Conservation (phyloP, 2,329 filamentous ascomycete genomes). For the Pseudogymnoascus sp. region DNA sequence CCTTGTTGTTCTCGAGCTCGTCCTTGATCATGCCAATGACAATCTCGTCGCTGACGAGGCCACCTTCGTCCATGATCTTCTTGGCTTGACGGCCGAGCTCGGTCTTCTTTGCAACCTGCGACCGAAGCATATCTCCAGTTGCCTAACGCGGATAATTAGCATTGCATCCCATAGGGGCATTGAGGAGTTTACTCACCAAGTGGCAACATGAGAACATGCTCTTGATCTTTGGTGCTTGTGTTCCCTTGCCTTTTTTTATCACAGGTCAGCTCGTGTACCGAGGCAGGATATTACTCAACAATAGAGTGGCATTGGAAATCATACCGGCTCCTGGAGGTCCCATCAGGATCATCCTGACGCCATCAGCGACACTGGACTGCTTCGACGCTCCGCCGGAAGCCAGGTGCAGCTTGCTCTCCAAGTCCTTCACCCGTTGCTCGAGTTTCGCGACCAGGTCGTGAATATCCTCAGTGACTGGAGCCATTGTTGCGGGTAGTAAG, state of each 20-base stretch:
- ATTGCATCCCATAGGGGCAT: slow-evolving; percentile 15
- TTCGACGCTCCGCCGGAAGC: slow-evolving; percentile 43
- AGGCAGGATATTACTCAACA: slow-evolving; percentile 1
- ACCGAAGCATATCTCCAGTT: slow-evolving; percentile 97
- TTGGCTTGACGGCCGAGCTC: slow-evolving; percentile 89
- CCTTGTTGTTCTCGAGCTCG: slow-evolving; percentile 85
- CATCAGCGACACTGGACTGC: slow-evolving; percentile 52
- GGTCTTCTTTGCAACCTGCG: slow-evolving; percentile 97
- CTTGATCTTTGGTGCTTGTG: slow-evolving; percentile 95
- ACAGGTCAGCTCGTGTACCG: background rate
- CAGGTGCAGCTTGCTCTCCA: slow-evolving; percentile 63
- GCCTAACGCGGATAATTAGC: slow-evolving; percentile 49
- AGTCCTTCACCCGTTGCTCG: slow-evolving; percentile 75
- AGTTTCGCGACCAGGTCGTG: slow-evolving; percentile 77
- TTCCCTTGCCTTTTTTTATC: slow-evolving; percentile 81
- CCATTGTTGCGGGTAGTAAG: slow-evolving; percentile 56
- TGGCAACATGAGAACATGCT: slow-evolving; percentile 97
- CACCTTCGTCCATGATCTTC: slow-evolving; percentile 99
- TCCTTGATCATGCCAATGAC: slow-evolving; percentile 99
- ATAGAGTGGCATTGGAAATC: slow-evolving; percentile 31
- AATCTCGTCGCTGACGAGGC: slow-evolving; percentile 96
- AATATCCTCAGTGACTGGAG: slow-evolving; percentile 78
- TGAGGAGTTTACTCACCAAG: slow-evolving; percentile 54
- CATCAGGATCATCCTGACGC: slow-evolving; percentile 93
- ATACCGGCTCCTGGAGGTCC: slow-evolving; percentile 93